Evolutionary conservation across 192 early-diverging fungal genomes (phyloP).

Genomic region (Coemansia sp.): DNA sequence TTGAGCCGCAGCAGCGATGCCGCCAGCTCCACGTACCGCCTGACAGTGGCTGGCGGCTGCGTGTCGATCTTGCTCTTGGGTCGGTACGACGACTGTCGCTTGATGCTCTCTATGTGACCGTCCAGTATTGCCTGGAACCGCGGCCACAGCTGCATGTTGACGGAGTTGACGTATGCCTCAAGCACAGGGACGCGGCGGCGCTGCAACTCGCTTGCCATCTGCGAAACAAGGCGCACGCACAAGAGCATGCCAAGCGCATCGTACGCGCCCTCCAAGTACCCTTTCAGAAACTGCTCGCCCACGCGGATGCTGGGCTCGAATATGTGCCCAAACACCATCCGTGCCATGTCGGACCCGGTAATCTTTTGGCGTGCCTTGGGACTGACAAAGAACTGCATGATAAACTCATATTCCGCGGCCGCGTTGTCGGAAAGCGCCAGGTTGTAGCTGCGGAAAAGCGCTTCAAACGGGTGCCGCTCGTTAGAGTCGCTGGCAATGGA

Average conservation of each 20-base stretch:
- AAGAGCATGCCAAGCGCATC: conserved; percentile 91
- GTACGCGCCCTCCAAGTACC: conserved; percentile 71
- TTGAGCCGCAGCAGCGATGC: conserved; percentile 89
- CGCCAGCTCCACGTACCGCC: conserved; percentile 91
- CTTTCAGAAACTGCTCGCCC: conserved; percentile 60
- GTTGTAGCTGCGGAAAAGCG: conserved; percentile 87
- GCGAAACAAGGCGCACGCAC: conserved; percentile 85
- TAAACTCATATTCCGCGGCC: conserved; percentile 91
- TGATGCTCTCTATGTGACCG: conserved; percentile 88
- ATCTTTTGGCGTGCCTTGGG: conserved; percentile 61
- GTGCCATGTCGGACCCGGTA: conserved; percentile 60
- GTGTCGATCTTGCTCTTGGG: conserved; percentile 58
- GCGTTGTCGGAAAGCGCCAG: conserved; percentile 93
- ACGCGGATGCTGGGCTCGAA: conserved; percentile 67
- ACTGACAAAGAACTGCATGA: conserved; percentile 84
- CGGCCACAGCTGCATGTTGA: conserved; percentile 95
- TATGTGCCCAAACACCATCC: conserved; percentile 77
- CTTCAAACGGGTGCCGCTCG: conserved; percentile 69
- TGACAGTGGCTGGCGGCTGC: conserved; percentile 51
- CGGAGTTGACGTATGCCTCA: conserved; percentile 83
- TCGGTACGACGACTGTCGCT: conserved; percentile 61
- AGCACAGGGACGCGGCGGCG: conserved; percentile 72
- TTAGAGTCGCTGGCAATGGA: conserved; percentile 46
- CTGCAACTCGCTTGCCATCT: conserved; percentile 79
- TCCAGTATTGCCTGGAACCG: conserved; percentile 80